phyloP scores from a whole-genome alignment of 768 basidiomycete genomes.

The Imleria badia region DNA sequence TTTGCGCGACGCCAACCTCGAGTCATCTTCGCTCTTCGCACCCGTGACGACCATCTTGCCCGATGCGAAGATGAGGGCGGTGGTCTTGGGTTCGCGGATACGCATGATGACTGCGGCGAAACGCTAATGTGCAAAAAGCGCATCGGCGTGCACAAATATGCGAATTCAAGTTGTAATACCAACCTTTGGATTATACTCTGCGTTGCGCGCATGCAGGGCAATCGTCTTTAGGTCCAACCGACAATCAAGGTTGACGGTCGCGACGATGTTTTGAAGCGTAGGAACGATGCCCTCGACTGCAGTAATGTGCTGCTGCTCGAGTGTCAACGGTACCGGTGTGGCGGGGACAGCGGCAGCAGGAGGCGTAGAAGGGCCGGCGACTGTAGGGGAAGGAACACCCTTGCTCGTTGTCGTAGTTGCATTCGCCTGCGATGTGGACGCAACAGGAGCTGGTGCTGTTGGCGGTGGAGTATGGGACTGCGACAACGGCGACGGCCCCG shows the following conservation, averaged over 20 bases:
- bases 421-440: constrained; percentile 25
- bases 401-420: constrained; percentile 32
- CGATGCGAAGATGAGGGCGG: constrained; percentile 97
- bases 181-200: constrained; percentile 99
- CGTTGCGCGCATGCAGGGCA: constrained; percentile 95
- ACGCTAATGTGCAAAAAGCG: constrained; percentile 79
- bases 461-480: constrained; percentile 38
- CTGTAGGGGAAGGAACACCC: constrained; percentile 37
- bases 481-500: constrained; percentile 58
- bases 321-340: constrained; percentile 72
- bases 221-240: constrained; percentile 98
- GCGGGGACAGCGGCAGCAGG: constrained; percentile 54
- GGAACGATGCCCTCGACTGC: constrained; percentile 98
- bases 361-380: constrained; percentile 61
- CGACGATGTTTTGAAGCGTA: constrained; percentile 99
- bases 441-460: constrained; percentile 7
- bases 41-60: constrained; percentile 99
- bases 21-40: constrained; percentile 98
- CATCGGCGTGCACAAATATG: constrained; percentile 55
- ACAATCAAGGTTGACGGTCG: constrained; percentile 97
- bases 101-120: constrained; percentile 99
- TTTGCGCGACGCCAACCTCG: constrained; percentile 93
- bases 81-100: constrained; percentile 99
- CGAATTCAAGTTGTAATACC: constrained; percentile 45
- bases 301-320: constrained; percentile 93